Evolutionary conservation across 1,139 yeast genomes (phyloP), one percentile per base, ranked within the genome.

Genomic region (Debaryomyces fabryi): DNA sequence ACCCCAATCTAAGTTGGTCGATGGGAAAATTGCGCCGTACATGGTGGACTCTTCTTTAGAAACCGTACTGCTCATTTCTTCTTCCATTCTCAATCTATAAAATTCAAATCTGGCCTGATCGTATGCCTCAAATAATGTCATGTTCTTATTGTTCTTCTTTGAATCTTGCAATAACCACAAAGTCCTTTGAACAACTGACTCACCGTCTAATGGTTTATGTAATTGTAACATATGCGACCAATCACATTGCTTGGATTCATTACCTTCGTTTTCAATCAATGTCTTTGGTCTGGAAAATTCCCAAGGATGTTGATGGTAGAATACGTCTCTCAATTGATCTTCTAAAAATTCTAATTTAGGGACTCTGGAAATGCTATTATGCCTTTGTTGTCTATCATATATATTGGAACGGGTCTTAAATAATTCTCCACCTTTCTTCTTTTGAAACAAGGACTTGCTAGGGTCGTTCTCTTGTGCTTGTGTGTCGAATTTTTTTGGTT

Each of bases 301-400:
- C 99, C 99, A 93, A 10, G 99, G 99, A 67, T 93, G 99, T 65
- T 92, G 97, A 52, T 83, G 84, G 68, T 86, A 93, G 62, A 93
- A 93, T 27, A 88, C 74, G 46, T 80, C 76, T 71, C 99, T 82
- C 58, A 93, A 71, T 58, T 84, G 82, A 68, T 93, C 99, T 68
- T 93, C 98, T 46, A 87, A 72, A 62, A 83, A 91, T 50, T 69
- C 70, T 59, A 93, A 75, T 56, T 82, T 81, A 42, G 86, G 85
- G 6, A 90, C 79, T 52, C 77, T 72, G 59, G 81, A 80, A 32
- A 72, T 61, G 45, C 60, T 52, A 46, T 65, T 65, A 58, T 74
- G 73, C 43, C 58, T 59, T 42, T 65, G 67, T 20, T 50, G 52
- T 30, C 61, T 54, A 45, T 73, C 76, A 9, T 39, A 39, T 6